Evolutionary conservation across 2,329 filamentous ascomycete genomes (phyloP).

Genomic region (Penicillium sp.): DNA sequence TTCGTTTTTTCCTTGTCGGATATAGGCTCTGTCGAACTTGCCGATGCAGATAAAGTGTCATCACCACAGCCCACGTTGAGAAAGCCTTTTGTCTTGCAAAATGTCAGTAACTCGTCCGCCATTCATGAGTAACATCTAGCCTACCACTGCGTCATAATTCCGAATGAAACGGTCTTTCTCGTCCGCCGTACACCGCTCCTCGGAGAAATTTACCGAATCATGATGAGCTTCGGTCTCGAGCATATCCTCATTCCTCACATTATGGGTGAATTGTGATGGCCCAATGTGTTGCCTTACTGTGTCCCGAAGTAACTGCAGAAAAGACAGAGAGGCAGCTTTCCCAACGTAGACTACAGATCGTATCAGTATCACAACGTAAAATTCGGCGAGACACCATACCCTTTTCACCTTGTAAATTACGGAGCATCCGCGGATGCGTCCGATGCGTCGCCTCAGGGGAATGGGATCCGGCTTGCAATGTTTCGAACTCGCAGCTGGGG

Average conservation of each 20-base stretch:
- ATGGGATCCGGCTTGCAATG: constrained; percentile 16
- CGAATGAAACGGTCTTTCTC: constrained; percentile 36
- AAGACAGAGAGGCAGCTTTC: constrained; percentile 47
- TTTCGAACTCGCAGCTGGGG: constrained; percentile 1
- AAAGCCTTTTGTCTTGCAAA: constrained; percentile 41
- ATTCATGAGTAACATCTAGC: constrained; percentile 3
- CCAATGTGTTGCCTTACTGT: constrained; percentile 49
- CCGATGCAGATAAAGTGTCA: constrained; percentile 20
- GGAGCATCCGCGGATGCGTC: constrained; percentile 45
- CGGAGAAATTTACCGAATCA: constrained; percentile 33
- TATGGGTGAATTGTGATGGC: constrained; percentile 53
- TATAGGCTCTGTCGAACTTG: constrained; percentile 12
- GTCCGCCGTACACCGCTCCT: constrained; percentile 29
- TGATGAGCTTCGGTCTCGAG: constrained; percentile 47
- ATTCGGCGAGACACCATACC: constrained; percentile 31
- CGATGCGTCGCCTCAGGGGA: constrained; percentile 32
- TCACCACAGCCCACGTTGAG: constrained; percentile 36
- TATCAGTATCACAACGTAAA: constrained; percentile 46
- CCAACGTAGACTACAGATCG: constrained; percentile 29
- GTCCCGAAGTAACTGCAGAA: constrained; percentile 54
- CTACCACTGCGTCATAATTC: constrained; percentile 29
- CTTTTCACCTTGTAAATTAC: constrained; percentile 53
- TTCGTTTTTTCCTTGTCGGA: constrained; percentile 25
- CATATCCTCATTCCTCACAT: constrained; percentile 51
- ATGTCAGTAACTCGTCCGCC: constrained; percentile 1